Percentiles rank a stretch among this genome's conserved stretches.
Evolutionary conservation across 345 rosid genomes (phyloP).

Genomic region (Acer campestre): DNA sequence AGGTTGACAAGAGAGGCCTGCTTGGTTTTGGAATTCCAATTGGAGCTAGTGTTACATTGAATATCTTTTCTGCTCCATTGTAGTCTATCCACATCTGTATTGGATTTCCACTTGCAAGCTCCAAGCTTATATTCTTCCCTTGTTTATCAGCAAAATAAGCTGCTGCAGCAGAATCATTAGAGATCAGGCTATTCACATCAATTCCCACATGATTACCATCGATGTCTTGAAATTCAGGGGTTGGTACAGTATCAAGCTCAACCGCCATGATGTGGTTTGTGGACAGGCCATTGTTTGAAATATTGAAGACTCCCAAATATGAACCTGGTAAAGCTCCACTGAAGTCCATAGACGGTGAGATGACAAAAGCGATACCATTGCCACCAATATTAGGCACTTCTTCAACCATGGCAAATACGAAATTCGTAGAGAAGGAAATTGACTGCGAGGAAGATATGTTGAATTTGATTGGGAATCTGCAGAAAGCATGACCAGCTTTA

Average conservation of each 20-base stretch:
- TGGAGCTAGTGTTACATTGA: constrained; percentile 50
- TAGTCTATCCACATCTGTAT: constrained; percentile 34
- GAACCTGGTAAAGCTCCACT: constrained; percentile 12
- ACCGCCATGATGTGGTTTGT: constrained; percentile 52
- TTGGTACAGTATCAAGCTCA: constrained; percentile 51
- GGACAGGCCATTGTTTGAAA: constrained; percentile 32
- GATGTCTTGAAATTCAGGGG: constrained; percentile 28
- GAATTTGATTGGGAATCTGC: not conserved
- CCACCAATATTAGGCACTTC: constrained; percentile 24
- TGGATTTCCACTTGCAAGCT: too few species aligned
- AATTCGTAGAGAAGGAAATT: constrained; percentile 39
- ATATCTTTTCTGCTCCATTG: constrained; percentile 29
- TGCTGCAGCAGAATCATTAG: too few species aligned
- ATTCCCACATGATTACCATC: constrained; percentile 45
- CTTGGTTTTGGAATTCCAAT: constrained; percentile 17
- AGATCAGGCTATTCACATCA: not conserved
- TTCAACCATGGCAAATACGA: constrained; percentile 40
- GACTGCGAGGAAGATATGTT: not conserved
- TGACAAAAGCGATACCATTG: constrained; percentile 47
- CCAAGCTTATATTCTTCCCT: too few species aligned
- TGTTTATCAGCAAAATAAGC: too few species aligned
- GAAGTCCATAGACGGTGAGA: constrained; percentile 35
- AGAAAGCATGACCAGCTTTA: not conserved
- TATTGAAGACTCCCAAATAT: constrained; percentile 57
- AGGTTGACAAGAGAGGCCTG: constrained; percentile 46